A percentile compares a stretch with the other conserved stretches of the same genome.
These are phyloP conservation scores for Sphagnum tenellum DNA, from an alignment of 225 moss, liverwort and hornwort genomes.

Conservation along the genomic window DNA sequence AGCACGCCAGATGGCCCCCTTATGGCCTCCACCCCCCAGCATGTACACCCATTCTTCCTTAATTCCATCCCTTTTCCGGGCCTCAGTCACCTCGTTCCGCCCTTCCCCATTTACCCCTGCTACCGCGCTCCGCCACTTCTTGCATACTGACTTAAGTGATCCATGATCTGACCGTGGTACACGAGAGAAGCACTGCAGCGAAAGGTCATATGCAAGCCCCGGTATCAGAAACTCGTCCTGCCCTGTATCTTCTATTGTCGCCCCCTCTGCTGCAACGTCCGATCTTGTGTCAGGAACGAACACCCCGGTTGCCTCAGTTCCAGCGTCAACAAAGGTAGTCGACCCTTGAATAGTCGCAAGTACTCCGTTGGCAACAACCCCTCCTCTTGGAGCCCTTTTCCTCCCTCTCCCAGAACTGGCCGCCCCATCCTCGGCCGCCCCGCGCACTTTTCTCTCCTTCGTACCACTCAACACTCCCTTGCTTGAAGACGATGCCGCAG, in stretches of 20 bases:
- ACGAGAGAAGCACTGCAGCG: constrained; percentile 47
- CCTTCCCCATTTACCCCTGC: constrained; percentile 16
- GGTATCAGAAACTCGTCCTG: constrained; percentile 26
- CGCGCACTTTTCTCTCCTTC: no score
- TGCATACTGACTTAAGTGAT: constrained; percentile 50
- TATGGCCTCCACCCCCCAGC: constrained; percentile 12
- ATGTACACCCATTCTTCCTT: constrained; percentile 82
- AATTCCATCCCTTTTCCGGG: constrained; percentile 30
- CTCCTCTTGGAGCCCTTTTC: no score
- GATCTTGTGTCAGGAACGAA: no score
- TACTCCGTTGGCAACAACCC: no score
- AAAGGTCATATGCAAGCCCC: constrained; percentile 48
- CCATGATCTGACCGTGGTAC: constrained; percentile 52
- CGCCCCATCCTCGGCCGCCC: no score
- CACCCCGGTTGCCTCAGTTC: constrained; percentile 1
- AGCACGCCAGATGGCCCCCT: constrained; percentile 57
- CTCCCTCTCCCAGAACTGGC: no score
- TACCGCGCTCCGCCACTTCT: constrained; percentile 55
- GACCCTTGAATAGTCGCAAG: no score
- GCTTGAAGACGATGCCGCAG: no score
- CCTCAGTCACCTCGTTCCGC: constrained; percentile 48
- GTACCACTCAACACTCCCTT: no score
- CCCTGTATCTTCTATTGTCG: constrained; percentile 8
- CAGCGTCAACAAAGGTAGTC: no score
- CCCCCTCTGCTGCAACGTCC: no score